Evolutionary conservation across 345 rosid genomes (phyloP), one percentile per base, ranked within the genome.

Genomic region (Camelina laxa): DNA sequence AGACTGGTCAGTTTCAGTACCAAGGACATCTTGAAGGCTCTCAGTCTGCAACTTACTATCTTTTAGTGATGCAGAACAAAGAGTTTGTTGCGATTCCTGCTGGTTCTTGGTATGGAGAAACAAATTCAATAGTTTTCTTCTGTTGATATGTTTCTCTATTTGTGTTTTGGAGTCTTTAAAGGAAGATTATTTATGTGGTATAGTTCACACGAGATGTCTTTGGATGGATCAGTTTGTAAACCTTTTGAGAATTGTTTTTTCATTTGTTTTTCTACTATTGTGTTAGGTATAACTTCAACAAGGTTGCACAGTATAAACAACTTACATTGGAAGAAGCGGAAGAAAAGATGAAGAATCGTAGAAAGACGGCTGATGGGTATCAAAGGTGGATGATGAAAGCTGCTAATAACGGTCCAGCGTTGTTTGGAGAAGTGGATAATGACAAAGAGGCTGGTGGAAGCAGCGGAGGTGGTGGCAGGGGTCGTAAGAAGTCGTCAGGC

Each of bases 361-460:
- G 94, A 68, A 95, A 90, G 80, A 95, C 97, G 1, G 99, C 97
- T 10, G 99, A 95, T 84, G 99, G 99, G 65, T 95, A 90, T 77
- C 80, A 89, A 79, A 90, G 99, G 77, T 95, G 97, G 99, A 92
- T 95, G 97, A 92, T 95, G 97, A 92, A 95, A 90, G 92, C 93
- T 51, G 97, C 95, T 53, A 88, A 82, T 73, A 91, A 88, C 65
- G 98, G 97, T 60, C 81, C 97, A 58, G 92, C 96, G n/a, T 90
- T 93, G 55, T 91, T 93, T 86, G 98, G 98, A 60, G 98, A 89
- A 74, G 86, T 81, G 57, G 98, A 86, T 51, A 92, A 83, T 68
- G 99, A 95, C 6, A 88, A 88, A 80, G 99, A 90, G 20, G 80
- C 51, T 15, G 76, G 80, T 58, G 77, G 75, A 2, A 78, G 78